A percentile compares a stretch with the other conserved stretches of the same genome.
phyloP scores from a whole-genome alignment of 1,284 basidiomycete genomes.

The Melampsora americana region DNA sequence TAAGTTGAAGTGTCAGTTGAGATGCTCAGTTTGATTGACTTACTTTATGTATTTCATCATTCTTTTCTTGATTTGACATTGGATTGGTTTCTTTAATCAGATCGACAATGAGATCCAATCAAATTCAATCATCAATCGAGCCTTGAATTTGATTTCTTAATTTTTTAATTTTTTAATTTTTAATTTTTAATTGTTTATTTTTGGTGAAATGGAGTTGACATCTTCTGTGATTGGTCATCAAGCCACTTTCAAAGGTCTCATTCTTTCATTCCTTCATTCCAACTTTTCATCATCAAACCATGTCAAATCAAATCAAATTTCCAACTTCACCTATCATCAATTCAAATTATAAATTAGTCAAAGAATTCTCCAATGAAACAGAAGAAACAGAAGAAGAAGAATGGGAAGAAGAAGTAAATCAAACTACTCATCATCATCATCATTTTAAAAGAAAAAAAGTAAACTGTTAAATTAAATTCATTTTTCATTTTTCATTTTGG shows the following conservation, averaged over 20 bases:
- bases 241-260: neutral
- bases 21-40: neutral
- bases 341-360: conserved; percentile 21
- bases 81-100: neutral
- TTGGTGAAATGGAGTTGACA: neutral
- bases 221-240: neutral
- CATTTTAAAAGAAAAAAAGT: neutral
- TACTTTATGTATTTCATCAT: conserved; percentile 13
- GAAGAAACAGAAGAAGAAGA: conserved; percentile 10
- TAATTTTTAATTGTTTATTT: neutral
- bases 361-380: conserved; percentile 10
- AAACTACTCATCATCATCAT: too few relatives aligned
- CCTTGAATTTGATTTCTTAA: neutral
- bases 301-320: neutral
- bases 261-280: neutral
- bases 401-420: conserved; percentile 41
- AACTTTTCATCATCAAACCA: neutral
- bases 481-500: neutral
- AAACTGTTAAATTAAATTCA: neutral
- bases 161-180: neutral
- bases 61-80: conserved; percentile 9
- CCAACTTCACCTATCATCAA: conserved; percentile 11
- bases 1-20: too few relatives aligned
- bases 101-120: neutral
- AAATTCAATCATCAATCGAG: neutral